Evolutionary conservation across 805 yeast species (phyloP).

Genomic region (Barnettozyma sp.): DNA sequence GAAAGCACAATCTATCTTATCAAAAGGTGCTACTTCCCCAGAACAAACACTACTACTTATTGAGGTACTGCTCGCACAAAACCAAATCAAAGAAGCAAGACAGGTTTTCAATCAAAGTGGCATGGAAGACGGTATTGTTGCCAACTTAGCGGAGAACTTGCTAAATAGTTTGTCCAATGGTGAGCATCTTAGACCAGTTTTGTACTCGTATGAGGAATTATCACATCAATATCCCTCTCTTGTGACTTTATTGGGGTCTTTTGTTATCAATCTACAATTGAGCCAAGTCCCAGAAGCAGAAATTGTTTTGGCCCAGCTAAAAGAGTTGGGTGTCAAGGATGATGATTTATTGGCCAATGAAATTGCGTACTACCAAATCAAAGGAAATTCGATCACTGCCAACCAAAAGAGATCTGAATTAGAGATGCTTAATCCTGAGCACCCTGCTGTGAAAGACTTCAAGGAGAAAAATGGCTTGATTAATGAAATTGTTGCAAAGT

Average conservation of each 20-base stretch:
- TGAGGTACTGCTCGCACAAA: slow-evolving; percentile 34
- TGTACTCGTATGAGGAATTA: slow-evolving; percentile 76
- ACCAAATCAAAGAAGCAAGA: slow-evolving; percentile 28
- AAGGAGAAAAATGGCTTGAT: slow-evolving; percentile 57
- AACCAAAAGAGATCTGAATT: slow-evolving; percentile 41
- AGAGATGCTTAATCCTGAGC: slow-evolving; percentile 42
- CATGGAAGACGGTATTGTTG: slow-evolving; percentile 66
- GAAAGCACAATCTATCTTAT: not conserved
- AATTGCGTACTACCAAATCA: slow-evolving; percentile 54
- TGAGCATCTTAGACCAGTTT: slow-evolving; percentile 36
- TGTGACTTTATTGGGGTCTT: slow-evolving; percentile 52
- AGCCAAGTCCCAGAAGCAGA: slow-evolving; percentile 78
- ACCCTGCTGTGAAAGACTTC: slow-evolving; percentile 51
- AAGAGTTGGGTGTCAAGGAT: slow-evolving; percentile 34
- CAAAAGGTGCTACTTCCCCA: not conserved
- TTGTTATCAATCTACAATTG: slow-evolving; percentile 72
- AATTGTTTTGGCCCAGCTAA: slow-evolving; percentile 46
- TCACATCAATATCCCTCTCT: slow-evolving; percentile 47
- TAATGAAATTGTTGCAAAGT: slow-evolving; percentile 61
- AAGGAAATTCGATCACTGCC: slow-evolving; percentile 33
- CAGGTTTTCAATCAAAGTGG: slow-evolving; percentile 41
- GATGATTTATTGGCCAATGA: slow-evolving; percentile 55
- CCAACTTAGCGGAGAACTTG: slow-evolving; percentile 78
- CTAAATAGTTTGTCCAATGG: slow-evolving; percentile 37
- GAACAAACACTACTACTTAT: slow-evolving; percentile 13